Evolutionary conservation across 306 rosid species (phyloP).

Genomic region (Medicago arabica): DNA sequence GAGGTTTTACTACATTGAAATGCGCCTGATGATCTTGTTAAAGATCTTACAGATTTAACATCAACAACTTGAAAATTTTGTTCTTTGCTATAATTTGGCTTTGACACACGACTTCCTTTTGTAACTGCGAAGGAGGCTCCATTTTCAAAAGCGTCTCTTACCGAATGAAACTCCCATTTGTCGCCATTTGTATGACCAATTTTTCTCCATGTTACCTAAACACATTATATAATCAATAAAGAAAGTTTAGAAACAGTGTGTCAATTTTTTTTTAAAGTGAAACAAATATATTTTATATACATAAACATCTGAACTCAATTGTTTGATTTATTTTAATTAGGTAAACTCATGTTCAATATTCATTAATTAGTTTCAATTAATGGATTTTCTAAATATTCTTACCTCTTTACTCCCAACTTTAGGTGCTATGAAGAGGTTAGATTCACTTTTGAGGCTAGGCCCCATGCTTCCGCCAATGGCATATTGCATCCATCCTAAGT

Average conservation of each 20-base stretch:
- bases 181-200: conserved; percentile 1
- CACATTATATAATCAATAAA: neutral
- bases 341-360: neutral
- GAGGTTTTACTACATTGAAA: conserved; percentile 36
- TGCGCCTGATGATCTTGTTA: conserved; percentile 44
- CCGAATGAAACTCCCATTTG: conserved; percentile 46
- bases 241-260: too few relatives aligned
- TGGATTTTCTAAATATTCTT: neutral
- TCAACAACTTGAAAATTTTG: conserved; percentile 42
- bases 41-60: conserved; percentile 37
- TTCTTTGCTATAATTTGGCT: conserved; percentile 37
- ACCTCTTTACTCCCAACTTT: conserved; percentile 48
- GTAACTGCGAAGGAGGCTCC: conserved; percentile 45
- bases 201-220: conserved; percentile 54
- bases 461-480: conserved; percentile 52
- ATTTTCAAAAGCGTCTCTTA: conserved; percentile 51
- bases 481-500: conserved; percentile 49
- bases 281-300: too few relatives aligned
- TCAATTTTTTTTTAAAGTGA: too few relatives aligned
- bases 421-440: conserved; percentile 58
- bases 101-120: conserved; percentile 23
- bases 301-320: too few relatives aligned
- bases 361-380: neutral
- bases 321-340: too few relatives aligned
- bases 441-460: conserved; percentile 56